Evolutionary conservation across 768 basidiomycete genomes (phyloP).

Genomic region (Cystofilobasidium ferigula): DNA sequence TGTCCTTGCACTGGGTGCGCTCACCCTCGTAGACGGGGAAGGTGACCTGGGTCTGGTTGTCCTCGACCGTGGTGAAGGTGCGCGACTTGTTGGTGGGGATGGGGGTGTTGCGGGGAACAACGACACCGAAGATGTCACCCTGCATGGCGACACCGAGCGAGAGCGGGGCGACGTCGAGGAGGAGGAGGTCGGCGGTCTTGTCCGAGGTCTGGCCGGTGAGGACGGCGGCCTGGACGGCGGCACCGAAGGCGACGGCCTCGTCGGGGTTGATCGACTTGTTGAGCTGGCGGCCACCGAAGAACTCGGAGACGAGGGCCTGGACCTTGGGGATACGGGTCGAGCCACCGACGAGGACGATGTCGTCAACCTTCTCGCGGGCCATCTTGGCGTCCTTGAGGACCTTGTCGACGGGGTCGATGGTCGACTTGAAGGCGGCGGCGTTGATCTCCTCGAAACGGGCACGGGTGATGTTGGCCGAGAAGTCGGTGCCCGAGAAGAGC

Average conservation of each 20-base stretch:
- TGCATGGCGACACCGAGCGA: constrained; percentile 99
- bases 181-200: constrained; percentile 93
- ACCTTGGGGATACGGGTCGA: constrained; percentile 99
- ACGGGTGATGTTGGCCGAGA: constrained; percentile 96
- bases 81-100: constrained; percentile 99
- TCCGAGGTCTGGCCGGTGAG: constrained; percentile 98
- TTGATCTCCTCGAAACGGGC: constrained; percentile 99
- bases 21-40: constrained; percentile 99
- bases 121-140: constrained; percentile 98
- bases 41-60: constrained; percentile 95
- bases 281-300: constrained; percentile 91
- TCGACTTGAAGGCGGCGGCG: constrained; percentile 86
- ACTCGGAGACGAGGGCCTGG: constrained; percentile 94
- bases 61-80: constrained; percentile 98
- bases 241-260: constrained; percentile 99
- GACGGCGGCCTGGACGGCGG: constrained; percentile 97
- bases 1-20: constrained; percentile 98
- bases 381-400: constrained; percentile 99
- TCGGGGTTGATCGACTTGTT: constrained; percentile 99
- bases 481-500: constrained; percentile 94
- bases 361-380: constrained; percentile 82
- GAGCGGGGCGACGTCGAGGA: constrained; percentile 95
- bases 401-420: constrained; percentile 95
- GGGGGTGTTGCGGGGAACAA: constrained; percentile 97
- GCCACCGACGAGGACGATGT: constrained; percentile 98